A percentile compares a stretch with the other conserved stretches of the same genome.
Conservation (phyloP, 225 moss, liverwort and hornwort species). For the Bryum argenteum region DNA sequence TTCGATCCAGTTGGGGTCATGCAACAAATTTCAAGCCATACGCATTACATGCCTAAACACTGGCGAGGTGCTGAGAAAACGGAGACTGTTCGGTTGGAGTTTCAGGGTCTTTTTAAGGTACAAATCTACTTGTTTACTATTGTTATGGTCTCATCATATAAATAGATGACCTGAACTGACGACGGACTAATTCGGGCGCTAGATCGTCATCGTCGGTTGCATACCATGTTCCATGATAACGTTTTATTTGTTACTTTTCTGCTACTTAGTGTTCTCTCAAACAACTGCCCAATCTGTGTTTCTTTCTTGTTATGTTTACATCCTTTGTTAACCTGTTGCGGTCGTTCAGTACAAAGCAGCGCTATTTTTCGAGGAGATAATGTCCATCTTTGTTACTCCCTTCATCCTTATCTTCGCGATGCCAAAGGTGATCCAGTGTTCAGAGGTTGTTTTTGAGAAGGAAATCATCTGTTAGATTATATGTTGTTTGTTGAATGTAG, state of each 20-base stretch:
- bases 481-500: slow-evolving; percentile 4
- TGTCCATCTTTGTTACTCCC: slow-evolving; percentile 92
- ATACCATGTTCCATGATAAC: background rate
- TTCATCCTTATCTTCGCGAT: slow-evolving; percentile 94
- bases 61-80: slow-evolving; percentile 94
- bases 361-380: slow-evolving; percentile 91
- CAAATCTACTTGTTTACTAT: background rate
- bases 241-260: slow-evolving; percentile 15
- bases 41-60: slow-evolving; percentile 97
- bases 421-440: slow-evolving; percentile 66
- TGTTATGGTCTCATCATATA: slow-evolving; percentile 6
- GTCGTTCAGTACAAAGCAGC: slow-evolving; percentile 76
- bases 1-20: slow-evolving; percentile 86
- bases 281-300: background rate
- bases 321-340: slow-evolving; percentile 17
- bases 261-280: background rate
- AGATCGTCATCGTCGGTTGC: background rate
- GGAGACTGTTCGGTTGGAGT: slow-evolving; percentile 81
- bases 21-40: slow-evolving; percentile 76
- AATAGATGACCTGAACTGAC: background rate
- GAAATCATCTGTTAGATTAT: background rate
- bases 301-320: slow-evolving; percentile 27
- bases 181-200: background rate
- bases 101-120: slow-evolving; percentile 91
- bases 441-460: background rate